Conservation (phyloP, 148 eudicot species). For the Rhododendron mucronatum region DNA sequence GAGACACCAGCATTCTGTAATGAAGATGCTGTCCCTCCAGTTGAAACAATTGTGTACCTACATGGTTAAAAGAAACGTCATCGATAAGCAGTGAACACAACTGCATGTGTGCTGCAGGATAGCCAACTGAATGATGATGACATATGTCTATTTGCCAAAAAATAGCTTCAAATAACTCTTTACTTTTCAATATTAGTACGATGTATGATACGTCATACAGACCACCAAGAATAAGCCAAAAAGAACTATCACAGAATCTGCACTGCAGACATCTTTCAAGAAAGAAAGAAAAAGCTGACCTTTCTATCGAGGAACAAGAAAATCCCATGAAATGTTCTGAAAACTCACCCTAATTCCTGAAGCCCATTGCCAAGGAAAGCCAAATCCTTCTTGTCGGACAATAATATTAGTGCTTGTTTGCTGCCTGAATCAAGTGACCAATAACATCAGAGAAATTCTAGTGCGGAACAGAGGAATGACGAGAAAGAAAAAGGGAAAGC, state of each 20-base stretch:
- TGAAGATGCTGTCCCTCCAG: slow-evolving; percentile 94
- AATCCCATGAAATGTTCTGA: background rate
- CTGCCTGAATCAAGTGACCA: slow-evolving; percentile 29
- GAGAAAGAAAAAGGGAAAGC: background rate
- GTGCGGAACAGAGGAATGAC: background rate
- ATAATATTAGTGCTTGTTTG: slow-evolving; percentile 73
- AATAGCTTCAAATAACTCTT: background rate
- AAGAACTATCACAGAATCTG: background rate
- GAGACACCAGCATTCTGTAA: slow-evolving; percentile 69
- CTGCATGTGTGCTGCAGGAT: background rate
- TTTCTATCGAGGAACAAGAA: background rate
- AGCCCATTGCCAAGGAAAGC: slow-evolving; percentile 65
- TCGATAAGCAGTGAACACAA: background rate
- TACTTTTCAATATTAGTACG: background rate
- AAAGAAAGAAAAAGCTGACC: background rate
- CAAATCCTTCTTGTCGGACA: slow-evolving; percentile 80
- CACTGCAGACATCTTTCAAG: background rate
- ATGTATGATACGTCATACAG: background rate
- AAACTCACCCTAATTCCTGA: slow-evolving; percentile 76
- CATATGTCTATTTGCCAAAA: background rate
- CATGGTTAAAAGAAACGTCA: background rate
- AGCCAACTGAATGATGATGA: background rate
- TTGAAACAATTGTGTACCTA: slow-evolving; percentile 84
- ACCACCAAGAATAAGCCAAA: background rate
- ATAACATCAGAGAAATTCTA: background rate